Conservation (phyloP, 768 basidiomycete genomes). For the Psilocybe sp. region DNA sequence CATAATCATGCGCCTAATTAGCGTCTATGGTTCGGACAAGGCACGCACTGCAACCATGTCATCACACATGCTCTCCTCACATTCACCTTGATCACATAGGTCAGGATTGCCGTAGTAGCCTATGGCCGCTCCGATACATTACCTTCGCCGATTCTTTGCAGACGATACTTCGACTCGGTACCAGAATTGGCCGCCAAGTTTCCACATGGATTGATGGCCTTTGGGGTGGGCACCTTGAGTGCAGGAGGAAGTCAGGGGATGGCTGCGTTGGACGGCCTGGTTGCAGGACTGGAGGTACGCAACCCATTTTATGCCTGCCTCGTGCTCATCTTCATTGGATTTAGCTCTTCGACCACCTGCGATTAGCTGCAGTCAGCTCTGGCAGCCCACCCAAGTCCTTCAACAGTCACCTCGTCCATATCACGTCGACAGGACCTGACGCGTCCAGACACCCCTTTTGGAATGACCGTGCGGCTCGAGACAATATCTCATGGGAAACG, state of each 20-base stretch:
- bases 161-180: conserved; percentile 45
- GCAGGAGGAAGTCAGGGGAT: conserved; percentile 50
- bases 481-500: conserved; percentile 56
- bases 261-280: conserved; percentile 69
- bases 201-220: background rate
- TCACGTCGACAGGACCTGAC: conserved; percentile 59
- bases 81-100: conserved; percentile 6
- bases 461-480: conserved; percentile 47
- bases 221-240: conserved; percentile 58
- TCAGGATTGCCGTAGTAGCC: conserved; percentile 48
- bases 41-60: background rate
- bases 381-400: conserved; percentile 19
- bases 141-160: conserved; percentile 55
- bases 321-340: background rate
- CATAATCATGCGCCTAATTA: too few relatives aligned
- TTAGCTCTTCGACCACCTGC: conserved; percentile 43
- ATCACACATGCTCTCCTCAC: background rate
- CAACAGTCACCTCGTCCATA: conserved; percentile 51
- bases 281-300: conserved; percentile 66
- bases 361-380: background rate
- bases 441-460: conserved; percentile 48
- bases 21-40: too few relatives aligned
- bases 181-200: too few relatives aligned
- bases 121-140: conserved; percentile 60
- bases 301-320: background rate